Base-by-base conservation (phyloP, 306 rosid species). In the Lathyrus tuberosus region DNA sequence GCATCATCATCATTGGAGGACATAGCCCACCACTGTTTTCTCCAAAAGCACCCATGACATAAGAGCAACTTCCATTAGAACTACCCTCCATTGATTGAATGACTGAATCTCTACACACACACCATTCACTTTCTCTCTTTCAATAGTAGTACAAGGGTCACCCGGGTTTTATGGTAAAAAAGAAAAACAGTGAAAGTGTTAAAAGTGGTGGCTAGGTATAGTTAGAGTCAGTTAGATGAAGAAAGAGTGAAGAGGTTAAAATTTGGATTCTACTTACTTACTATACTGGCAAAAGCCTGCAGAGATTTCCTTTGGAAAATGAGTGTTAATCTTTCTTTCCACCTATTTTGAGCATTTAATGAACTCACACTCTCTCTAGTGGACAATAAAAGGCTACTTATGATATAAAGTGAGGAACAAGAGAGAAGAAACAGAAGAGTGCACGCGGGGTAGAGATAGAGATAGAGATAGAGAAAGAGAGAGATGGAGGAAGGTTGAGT, bases 81-180 rank as follows among this genome's bases (percentile, higher is more conserved):
- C 12, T 49, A 77, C 87, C 90, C 91, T 85, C 86, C 86, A 61
- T 86, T 28, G 33, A 61, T 86, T 28, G 33, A 69, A 43, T 62
- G 22, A 20, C 0, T 26, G 22, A 26, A 11, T 30, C 66, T 20
- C 28, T 4, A 3, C 22, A 20, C 9, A 17, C 56, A 57, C 40
- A 42, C 66, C 76, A 47, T 43, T 31, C 35, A 28, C 67, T 52
- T 4, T n/a, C 26, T 17, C 8, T 47, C 63, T 69, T 10, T 35
- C 40, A 35, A 35, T 35, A 35, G 40, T 35, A 35, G 40, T 35
- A 8, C 3, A 7, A 7, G 40, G 67, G 73, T 69, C 93, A 84
- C 97, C 97, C 98, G 97, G 87, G 89, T 84, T 94, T 94, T 91
- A 81, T 73, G 97, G 85, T 40, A 74, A 86, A 77, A 81, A 76